phyloP scores from a whole-genome alignment of 257 asterid genomes.

The Solanum sitiens region DNA sequence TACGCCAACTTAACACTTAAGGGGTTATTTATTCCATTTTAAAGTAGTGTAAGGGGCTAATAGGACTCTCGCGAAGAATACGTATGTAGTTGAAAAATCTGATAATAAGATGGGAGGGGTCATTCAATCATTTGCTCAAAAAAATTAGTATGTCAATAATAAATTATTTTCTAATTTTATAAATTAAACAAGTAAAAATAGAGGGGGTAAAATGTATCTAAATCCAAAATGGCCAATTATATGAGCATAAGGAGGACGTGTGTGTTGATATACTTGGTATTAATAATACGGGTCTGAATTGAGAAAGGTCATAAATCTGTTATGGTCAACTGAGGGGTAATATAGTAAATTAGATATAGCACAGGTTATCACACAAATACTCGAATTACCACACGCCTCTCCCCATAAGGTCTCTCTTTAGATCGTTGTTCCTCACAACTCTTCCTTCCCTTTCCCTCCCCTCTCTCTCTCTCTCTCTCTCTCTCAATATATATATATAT shows the following conservation, averaged over 20 bases:
- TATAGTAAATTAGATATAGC: background rate
- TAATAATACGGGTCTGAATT: background rate
- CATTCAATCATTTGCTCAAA: no score
- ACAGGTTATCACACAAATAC: constrained; percentile 1
- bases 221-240: background rate
- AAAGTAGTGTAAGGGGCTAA: no score
- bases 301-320: background rate
- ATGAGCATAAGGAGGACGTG: background rate
- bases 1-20: no score
- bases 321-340: background rate
- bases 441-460: background rate
- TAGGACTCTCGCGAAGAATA: no score
- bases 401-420: constrained; percentile 3
- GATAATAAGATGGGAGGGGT: no score
- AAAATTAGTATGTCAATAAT: no score
- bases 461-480: background rate
- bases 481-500: background rate
- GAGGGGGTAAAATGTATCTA: background rate
- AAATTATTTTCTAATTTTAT: no score
- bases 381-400: constrained; percentile 5
- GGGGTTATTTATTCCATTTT: no score
- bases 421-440: background rate
- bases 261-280: background rate
- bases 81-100: no score
- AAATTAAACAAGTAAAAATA: background rate